Base-by-base conservation (phyloP, 305 asterid genomes). In the Fraxinus floribunda region DNA sequence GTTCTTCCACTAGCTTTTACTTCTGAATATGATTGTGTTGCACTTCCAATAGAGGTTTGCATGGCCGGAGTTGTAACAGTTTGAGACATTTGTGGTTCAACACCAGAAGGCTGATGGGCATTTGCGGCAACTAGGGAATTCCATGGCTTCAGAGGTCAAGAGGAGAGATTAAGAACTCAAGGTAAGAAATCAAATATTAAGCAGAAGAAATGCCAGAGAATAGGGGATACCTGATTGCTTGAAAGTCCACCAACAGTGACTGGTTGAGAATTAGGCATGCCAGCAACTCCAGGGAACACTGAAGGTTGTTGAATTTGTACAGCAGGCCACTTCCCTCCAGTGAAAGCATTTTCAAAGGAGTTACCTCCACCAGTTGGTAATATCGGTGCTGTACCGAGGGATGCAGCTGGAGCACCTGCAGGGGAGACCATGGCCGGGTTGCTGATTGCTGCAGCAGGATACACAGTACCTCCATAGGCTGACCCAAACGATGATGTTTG, bases 251-350 rank as follows among this genome's bases (percentile, higher is more conserved):
- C 91, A 80, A 83, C 89, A 41, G 88, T 35, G 77, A 77, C 86
- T 38, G 78, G 79, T 79, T 86, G 97, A 73, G 91, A 62, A 68
- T 76, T 75, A 30, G 91, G 86, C 68, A 81, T 91, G 36, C 79
- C 78, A 75, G 88, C 89, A 84, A 82, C 86, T 73, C 85, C 92
- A 78, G 91, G 90, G 81, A 89, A 89, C 81, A 81, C 62, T 38
- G 93, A 84, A 75, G 86, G 89, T 79, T 88, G 92, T 80, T 91
- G 94, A 82, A 89, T 84, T 52, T 82, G 89, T 85, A 85, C 36
- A 81, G 80, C 82, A 78, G 90, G 86, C 97, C 97, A 91, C 72
- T 90, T 94, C 88, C 94, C 97, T 49, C 87, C 92, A 84, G 90
- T 38, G 76, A 85, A 80, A 77, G 87, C 86, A 86, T 88, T 85